phyloP scores from a whole-genome alignment of 2,329 filamentous ascomycete genomes.

The Fusarium dimerum region DNA sequence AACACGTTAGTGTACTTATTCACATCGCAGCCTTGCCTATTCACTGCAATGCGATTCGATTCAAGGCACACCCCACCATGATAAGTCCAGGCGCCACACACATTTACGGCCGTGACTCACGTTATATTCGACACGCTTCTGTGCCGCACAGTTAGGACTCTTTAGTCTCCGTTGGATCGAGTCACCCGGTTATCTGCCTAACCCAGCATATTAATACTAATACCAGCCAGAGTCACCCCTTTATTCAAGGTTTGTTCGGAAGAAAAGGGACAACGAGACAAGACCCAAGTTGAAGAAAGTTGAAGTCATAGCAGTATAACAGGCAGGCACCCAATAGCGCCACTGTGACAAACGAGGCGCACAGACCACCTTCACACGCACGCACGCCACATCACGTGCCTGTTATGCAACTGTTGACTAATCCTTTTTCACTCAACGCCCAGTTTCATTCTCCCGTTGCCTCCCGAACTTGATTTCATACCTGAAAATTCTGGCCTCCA shows the following conservation, averaged over 20 bases:
- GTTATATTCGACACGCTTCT: conserved; percentile 10
- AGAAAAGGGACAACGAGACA: conserved; percentile 12
- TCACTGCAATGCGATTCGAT: no score
- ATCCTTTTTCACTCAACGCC: conserved; percentile 25
- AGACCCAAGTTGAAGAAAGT: no score
- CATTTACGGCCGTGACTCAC: conserved; percentile 27
- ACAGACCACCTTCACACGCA: conserved; percentile 15
- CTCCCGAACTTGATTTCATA: conserved; percentile 31
- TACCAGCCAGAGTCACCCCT: conserved; percentile 17
- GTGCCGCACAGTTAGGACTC: conserved; percentile 16
- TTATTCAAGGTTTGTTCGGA: conserved; percentile 1
- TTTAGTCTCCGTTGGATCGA: conserved; percentile 19
- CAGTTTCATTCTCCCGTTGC: conserved; percentile 21
- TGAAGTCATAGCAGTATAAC: no score
- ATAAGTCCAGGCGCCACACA: conserved; percentile 22
- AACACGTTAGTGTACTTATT: conserved; percentile 19
- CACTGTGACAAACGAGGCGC: conserved; percentile 16
- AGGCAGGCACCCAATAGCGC: conserved; percentile 1
- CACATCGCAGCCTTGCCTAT: conserved; percentile 27
- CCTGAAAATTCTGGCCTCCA: conserved; percentile 40
- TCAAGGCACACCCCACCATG: conserved; percentile 15
- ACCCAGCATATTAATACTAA: conserved; percentile 26
- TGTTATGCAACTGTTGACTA: conserved; percentile 26
- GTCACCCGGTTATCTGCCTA: conserved; percentile 27
- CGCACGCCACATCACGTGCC: conserved; percentile 30